Conservation (phyloP, 176 grass and related monocot species). For the Eragrostis nindensis region DNA sequence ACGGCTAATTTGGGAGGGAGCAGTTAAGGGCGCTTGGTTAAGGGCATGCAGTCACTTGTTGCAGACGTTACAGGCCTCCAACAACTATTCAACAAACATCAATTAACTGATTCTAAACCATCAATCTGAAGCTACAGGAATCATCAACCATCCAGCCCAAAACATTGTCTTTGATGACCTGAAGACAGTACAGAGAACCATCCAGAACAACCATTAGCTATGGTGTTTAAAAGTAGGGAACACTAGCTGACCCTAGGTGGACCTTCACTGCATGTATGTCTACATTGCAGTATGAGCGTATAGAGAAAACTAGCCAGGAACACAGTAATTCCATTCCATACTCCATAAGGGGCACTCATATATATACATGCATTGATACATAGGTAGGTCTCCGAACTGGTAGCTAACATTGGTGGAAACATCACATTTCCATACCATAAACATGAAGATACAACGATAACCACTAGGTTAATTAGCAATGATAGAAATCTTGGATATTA, state of each 20-base stretch:
- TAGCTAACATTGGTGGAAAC: constrained; percentile 7
- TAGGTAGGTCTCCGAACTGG: background rate
- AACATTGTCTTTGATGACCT: background rate
- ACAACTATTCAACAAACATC: background rate
- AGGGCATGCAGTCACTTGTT: background rate
- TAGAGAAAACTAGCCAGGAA: background rate
- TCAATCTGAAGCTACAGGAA: background rate
- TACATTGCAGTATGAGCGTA: too few species aligned
- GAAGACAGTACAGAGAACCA: background rate
- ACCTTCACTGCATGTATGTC: background rate
- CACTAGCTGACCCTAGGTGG: background rate
- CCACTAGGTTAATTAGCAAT: constrained; percentile 27
- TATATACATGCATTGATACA: constrained; percentile 34
- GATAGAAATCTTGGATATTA: background rate
- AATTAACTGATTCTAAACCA: background rate
- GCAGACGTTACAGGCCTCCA: background rate
- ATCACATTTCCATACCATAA: constrained; percentile 18
- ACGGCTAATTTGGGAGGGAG: constrained; percentile 32
- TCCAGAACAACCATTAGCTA: too few species aligned
- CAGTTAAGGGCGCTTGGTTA: constrained; percentile 5
- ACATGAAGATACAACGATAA: constrained; percentile 22
- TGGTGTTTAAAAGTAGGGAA: background rate
- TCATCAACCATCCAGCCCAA: too few species aligned
- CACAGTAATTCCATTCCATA: constrained; percentile 12
- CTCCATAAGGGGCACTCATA: background rate